These are phyloP conservation scores for Lactarius indigo DNA, from an alignment of 768 basidiomycete genomes.

Conservation along the genomic window DNA sequence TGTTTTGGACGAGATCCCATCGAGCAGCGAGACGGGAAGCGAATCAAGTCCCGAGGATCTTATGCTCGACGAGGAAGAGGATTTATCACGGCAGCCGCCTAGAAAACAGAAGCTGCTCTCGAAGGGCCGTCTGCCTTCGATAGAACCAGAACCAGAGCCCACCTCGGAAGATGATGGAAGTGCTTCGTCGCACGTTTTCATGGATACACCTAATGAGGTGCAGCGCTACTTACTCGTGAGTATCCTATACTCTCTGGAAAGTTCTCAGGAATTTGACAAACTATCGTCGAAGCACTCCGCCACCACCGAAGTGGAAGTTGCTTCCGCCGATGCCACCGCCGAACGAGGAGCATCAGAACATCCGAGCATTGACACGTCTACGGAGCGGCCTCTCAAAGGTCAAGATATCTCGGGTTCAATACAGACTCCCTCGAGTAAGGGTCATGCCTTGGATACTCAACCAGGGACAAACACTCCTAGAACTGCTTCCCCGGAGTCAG, in stretches of 20 bases:
- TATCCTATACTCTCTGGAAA: neutral
- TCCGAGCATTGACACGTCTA: neutral
- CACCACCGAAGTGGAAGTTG: neutral
- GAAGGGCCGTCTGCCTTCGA: neutral
- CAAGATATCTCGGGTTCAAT: neutral
- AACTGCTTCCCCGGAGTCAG: constrained; percentile 8
- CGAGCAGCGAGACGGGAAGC: constrained; percentile 13
- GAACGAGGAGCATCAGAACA: neutral
- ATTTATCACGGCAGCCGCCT: constrained; percentile 5
- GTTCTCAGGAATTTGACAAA: constrained; percentile 4
- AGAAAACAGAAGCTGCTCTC: constrained; percentile 1
- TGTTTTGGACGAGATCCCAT: constrained; percentile 24
- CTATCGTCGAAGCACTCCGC: neutral
- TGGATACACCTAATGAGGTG: constrained; percentile 17
- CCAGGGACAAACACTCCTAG: neutral
- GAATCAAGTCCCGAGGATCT: constrained; percentile 19
- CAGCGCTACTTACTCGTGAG: constrained; percentile 9
- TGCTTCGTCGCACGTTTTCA: constrained; percentile 10
- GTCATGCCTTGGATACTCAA: neutral
- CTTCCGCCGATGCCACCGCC: neutral
- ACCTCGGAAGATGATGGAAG: constrained; percentile 13
- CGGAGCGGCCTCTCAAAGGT: neutral
- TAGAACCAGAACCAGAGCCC: constrained; percentile 13
- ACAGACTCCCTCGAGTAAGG: neutral
- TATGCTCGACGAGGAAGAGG: constrained; percentile 24